Conservation (phyloP, 2,329 filamentous ascomycete genomes). For the Penicillium sp. region DNA sequence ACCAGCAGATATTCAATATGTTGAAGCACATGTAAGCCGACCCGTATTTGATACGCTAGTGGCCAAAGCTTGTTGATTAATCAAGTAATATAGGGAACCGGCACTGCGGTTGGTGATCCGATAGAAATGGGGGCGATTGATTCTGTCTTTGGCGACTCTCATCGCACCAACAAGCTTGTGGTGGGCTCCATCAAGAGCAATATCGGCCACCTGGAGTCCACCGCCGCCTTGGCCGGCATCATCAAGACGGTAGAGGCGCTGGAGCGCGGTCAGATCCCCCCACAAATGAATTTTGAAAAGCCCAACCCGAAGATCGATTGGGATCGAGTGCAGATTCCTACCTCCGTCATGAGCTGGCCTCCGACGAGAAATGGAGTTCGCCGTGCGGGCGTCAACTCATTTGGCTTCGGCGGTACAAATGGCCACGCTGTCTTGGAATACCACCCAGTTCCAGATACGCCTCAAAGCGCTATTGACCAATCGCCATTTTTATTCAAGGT, state of each 20-base stretch:
- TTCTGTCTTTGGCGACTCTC: constrained; percentile 4
- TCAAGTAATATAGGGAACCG: constrained; percentile 39
- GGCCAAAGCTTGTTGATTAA: background rate
- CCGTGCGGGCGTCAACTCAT: constrained; percentile 18
- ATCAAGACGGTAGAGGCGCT: constrained; percentile 31
- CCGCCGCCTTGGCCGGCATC: constrained; percentile 23
- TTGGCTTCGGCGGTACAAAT: constrained; percentile 15
- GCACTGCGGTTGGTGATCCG: constrained; percentile 25
- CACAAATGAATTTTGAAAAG: constrained; percentile 29
- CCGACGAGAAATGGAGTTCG: background rate
- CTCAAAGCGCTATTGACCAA: background rate
- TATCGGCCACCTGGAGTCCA: constrained; percentile 32
- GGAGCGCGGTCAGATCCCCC: constrained; percentile 27
- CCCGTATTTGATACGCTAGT: background rate
- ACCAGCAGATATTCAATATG: background rate
- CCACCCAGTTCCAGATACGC: background rate
- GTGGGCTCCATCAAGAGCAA: constrained; percentile 30
- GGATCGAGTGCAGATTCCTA: constrained; percentile 18
- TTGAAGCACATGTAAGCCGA: constrained; percentile 24
- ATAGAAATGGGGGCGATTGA: constrained; percentile 13
- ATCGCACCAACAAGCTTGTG: constrained; percentile 10
- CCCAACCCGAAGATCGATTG: constrained; percentile 15
- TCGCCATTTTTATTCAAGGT: background rate
- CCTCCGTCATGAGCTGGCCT: constrained; percentile 7
- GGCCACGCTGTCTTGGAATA: constrained; percentile 12